Percentiles rank a stretch among this genome's conserved stretches.
phyloP scores from a whole-genome alignment of 2,329 filamentous ascomycete genomes.

The Aspergillus udagawae region DNA sequence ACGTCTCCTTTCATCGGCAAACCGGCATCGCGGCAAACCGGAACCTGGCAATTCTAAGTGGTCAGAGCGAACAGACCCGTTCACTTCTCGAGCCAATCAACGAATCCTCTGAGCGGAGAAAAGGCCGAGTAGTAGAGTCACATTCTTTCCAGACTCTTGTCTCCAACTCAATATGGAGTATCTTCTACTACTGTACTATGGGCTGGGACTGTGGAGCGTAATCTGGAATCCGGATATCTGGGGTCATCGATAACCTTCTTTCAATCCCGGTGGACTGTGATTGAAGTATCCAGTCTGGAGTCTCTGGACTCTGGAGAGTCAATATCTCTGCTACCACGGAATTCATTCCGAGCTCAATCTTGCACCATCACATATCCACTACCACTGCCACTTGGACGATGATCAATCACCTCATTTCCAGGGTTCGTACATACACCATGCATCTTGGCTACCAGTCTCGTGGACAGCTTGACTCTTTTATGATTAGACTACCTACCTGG shows the following conservation, averaged over 20 bases:
- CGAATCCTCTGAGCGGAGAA: background rate
- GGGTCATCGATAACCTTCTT: background rate
- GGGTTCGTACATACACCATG: background rate
- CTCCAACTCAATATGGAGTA: background rate
- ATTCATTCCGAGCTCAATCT: background rate
- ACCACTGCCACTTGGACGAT: background rate
- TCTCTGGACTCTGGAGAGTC: background rate
- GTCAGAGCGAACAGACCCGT: background rate
- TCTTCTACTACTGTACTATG: background rate
- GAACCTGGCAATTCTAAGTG: slow-evolving; percentile 5
- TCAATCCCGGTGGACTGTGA: background rate
- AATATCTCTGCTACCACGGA: background rate
- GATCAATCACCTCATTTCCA: background rate
- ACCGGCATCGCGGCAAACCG: slow-evolving; percentile 26
- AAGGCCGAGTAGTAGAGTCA: background rate
- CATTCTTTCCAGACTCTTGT: background rate
- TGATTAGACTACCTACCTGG: background rate
- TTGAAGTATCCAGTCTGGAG: background rate
- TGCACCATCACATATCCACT: background rate
- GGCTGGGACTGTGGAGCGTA: background rate
- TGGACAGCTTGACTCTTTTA: background rate
- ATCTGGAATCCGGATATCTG: background rate
- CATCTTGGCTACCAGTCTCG: background rate
- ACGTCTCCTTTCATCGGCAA: slow-evolving; percentile 23
- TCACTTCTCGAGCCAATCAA: background rate